Evolutionary conservation across 495 filamentous ascomycete species (phyloP).

Genomic region (Cercophora scortea): DNA sequence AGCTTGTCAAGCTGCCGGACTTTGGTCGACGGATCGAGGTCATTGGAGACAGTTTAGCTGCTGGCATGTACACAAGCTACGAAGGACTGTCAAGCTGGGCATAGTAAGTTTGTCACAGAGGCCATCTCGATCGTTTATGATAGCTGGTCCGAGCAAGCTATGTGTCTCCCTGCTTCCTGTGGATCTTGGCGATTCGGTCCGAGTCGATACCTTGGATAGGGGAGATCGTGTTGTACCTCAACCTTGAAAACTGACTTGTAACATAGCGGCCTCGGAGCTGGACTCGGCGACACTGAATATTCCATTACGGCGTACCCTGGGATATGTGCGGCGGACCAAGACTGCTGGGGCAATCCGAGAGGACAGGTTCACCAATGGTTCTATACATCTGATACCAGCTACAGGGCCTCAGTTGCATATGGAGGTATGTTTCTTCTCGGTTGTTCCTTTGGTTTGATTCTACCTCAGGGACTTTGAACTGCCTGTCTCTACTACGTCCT

Average conservation of each 20-base stretch:
- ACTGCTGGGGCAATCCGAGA: constrained; percentile 50
- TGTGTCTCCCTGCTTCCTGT: too few relatives aligned
- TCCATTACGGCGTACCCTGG: constrained; percentile 55
- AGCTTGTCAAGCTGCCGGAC: constrained; percentile 44
- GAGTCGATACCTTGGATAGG: not conserved
- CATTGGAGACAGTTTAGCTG: constrained; percentile 52
- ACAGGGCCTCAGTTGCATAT: constrained; percentile 41
- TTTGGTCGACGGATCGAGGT: constrained; percentile 52
- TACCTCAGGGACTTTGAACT: too few relatives aligned
- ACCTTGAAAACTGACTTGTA: not conserved
- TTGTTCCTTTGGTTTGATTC: too few relatives aligned
- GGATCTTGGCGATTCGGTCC: too few relatives aligned
- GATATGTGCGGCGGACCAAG: constrained; percentile 50
- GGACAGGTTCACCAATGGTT: constrained; percentile 60
- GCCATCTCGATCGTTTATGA: not conserved
- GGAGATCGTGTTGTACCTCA: not conserved
- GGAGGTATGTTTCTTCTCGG: constrained; percentile 26
- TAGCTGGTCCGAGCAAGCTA: too few relatives aligned
- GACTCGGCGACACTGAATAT: constrained; percentile 57
- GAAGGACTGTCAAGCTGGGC: constrained; percentile 55
- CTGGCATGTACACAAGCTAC: constrained; percentile 57
- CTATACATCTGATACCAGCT: constrained; percentile 52
- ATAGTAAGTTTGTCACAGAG: constrained; percentile 25
- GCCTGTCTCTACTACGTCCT: too few relatives aligned
- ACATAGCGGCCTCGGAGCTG: constrained; percentile 41